A percentile compares a stretch with the other conserved stretches of the same genome.
Evolutionary conservation across 371 early-diverging fungal species (phyloP).

Genomic region (Mucor ambiguus): DNA sequence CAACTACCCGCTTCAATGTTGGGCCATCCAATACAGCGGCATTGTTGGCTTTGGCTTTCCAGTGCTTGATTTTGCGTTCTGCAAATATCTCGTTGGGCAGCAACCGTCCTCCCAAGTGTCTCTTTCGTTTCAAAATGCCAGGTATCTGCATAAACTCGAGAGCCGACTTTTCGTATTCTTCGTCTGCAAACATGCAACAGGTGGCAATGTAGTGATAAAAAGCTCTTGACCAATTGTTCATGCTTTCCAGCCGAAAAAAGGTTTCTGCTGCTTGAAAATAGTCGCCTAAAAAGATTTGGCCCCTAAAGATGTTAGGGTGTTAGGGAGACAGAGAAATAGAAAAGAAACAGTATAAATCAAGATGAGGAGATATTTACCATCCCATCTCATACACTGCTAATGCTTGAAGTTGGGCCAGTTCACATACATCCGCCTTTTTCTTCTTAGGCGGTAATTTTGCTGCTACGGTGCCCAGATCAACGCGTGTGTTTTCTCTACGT

Average conservation of each 20-base stretch:
- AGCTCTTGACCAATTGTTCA: slow-evolving; percentile 56
- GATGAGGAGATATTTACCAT: slow-evolving; percentile 33
- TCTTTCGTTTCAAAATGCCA: slow-evolving; percentile 34
- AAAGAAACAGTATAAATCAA: background rate
- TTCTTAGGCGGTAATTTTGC: slow-evolving; percentile 5
- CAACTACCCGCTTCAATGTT: slow-evolving; percentile 30
- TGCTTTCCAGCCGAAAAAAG: slow-evolving; percentile 49
- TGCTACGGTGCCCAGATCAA: slow-evolving; percentile 1
- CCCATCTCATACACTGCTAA: slow-evolving; percentile 55
- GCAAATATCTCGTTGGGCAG: slow-evolving; percentile 53
- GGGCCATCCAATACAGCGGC: slow-evolving; percentile 30
- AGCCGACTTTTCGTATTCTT: slow-evolving; percentile 52
- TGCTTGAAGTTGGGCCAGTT: slow-evolving; percentile 44
- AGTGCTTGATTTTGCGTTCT: slow-evolving; percentile 45
- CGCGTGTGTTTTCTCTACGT: slow-evolving; percentile 23
- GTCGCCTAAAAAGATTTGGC: slow-evolving; percentile 53
- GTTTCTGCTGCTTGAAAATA: slow-evolving; percentile 55
- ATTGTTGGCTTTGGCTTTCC: slow-evolving; percentile 25
- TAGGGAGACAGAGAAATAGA: background rate
- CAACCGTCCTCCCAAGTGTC: slow-evolving; percentile 35
- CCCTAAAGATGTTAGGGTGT: slow-evolving; percentile 25
- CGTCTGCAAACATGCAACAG: slow-evolving; percentile 55
- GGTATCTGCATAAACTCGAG: slow-evolving; percentile 50
- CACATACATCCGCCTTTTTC: slow-evolving; percentile 17
- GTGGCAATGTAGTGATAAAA: slow-evolving; percentile 59